Evolutionary conservation across 2,329 filamentous ascomycete species (phyloP).

Genomic region (Aspergillus udagawae): DNA sequence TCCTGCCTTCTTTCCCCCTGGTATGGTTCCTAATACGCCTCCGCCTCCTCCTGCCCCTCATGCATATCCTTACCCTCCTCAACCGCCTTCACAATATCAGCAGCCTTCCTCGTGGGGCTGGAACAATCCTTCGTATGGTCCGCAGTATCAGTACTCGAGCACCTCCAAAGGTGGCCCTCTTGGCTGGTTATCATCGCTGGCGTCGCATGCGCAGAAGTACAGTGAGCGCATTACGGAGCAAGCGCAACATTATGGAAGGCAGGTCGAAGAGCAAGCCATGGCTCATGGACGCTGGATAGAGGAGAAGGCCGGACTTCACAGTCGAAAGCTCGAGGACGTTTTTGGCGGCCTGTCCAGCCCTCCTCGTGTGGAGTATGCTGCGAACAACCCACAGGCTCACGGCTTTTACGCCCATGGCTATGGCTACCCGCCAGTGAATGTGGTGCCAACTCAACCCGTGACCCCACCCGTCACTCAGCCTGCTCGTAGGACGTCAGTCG

Average conservation of each 20-base stretch:
- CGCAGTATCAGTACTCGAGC: conserved; percentile 17
- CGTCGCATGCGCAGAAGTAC: conserved; percentile 37
- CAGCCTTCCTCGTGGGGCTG: conserved; percentile 25
- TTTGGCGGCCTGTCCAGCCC: conserved; percentile 13
- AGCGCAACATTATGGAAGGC: conserved; percentile 33
- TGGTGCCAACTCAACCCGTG: neutral
- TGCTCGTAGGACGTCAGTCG: conserved; percentile 26
- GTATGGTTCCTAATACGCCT: conserved; percentile 3
- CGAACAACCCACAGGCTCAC: conserved; percentile 7
- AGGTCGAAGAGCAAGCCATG: conserved; percentile 37
- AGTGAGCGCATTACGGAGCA: conserved; percentile 36
- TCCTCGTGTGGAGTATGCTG: conserved; percentile 13
- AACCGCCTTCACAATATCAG: conserved; percentile 17
- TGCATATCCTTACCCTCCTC: conserved; percentile 21
- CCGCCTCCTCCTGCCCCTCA: conserved; percentile 12
- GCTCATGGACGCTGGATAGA: conserved; percentile 36
- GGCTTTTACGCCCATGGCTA: conserved; percentile 13
- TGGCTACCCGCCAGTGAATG: conserved; percentile 1
- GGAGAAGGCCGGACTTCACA: conserved; percentile 30
- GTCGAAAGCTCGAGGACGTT: conserved; percentile 22
- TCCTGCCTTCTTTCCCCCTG: conserved; percentile 17
- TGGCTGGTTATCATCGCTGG: conserved; percentile 33
- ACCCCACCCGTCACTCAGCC: conserved; percentile 9
- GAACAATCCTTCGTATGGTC: conserved; percentile 21
- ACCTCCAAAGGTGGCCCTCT: conserved; percentile 24